Percentiles rank a stretch among this genome's conserved stretches.
Evolutionary conservation across 345 rosid species (phyloP).

Genomic region (Eucalyptus leucophloia): DNA sequence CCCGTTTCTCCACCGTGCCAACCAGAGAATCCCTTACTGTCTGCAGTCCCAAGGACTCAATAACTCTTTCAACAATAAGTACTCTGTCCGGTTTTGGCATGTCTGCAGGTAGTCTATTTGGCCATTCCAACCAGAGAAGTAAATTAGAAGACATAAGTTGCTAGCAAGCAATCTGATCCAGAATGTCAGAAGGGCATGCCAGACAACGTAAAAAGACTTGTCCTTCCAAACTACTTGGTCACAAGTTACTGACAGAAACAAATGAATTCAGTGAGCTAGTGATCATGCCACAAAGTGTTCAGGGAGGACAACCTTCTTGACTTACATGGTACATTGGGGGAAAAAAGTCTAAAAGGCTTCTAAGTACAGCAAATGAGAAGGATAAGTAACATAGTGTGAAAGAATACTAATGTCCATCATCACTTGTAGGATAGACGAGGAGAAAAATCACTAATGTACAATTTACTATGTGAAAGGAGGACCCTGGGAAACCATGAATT

Average conservation of each 20-base stretch:
- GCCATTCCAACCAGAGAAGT: background rate
- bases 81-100: constrained; percentile 85
- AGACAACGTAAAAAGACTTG: background rate
- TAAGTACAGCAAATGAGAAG: background rate
- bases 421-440: background rate
- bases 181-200: background rate
- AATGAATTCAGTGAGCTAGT: background rate
- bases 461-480: background rate
- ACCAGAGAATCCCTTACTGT: constrained; percentile 77
- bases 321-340: background rate
- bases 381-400: background rate
- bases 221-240: background rate
- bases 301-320: background rate
- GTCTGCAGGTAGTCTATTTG: constrained; percentile 50
- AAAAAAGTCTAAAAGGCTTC: background rate
- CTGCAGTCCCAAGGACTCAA: constrained; percentile 77
- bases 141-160: background rate
- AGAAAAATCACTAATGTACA: background rate
- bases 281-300: background rate
- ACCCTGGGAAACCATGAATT: background rate
- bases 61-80: constrained; percentile 81
- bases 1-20: constrained; percentile 82
- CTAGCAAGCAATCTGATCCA: background rate
- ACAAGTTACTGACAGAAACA: background rate
- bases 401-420: background rate